Evolutionary conservation across 2,329 filamentous ascomycete genomes (phyloP), one percentile per base, ranked within the genome.

Genomic region (Gnomoniopsis sp.): DNA sequence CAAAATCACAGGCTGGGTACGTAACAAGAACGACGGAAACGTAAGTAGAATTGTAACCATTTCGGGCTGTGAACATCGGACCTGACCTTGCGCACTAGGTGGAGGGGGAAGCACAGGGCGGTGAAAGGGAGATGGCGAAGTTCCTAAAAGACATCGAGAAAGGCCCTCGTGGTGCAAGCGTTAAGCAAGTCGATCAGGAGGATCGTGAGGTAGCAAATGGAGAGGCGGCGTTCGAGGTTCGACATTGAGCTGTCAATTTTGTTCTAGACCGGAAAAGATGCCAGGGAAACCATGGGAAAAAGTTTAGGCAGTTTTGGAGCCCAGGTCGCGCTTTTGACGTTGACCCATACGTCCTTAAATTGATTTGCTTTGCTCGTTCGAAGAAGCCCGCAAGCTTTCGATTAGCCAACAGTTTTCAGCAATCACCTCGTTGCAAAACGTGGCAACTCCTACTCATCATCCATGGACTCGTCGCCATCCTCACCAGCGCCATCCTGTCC

Each of bases 81-180:
- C 46, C 49, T 47, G 19, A 48, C 30, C 8, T 67, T 55, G 62
- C 52, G 49, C 54, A 73, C 67, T 49, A 96, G 91, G 93, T 98
- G 49, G 86, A 91, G 69, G 93, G 93, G 26, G 93, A 97, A 75
- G 92, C 88, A 6, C 93, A 98, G 71, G 93, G 91, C 33, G 79
- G 83, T 2, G 79, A 86, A 1, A 80, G 85, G 0, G 74, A 81
- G 2, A 71, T 98, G 26, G 74, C 85, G 54, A 82, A 85, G 57
- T 88, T 97, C 64, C 75, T 96, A 38, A 84, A 88, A 65, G 86
- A 91, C 62, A 76, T 97, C 49, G 82, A 91, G 67, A 81, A 85
- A 54, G 93, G 93, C 0, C 93, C 93, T 0, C 76, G 79, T 1
- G 79, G 84, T 57, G 87, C 93, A 1, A 82, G 82, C 23, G 93